Conservation (phyloP, 345 rosid genomes). For the Dovyalis caffra region DNA sequence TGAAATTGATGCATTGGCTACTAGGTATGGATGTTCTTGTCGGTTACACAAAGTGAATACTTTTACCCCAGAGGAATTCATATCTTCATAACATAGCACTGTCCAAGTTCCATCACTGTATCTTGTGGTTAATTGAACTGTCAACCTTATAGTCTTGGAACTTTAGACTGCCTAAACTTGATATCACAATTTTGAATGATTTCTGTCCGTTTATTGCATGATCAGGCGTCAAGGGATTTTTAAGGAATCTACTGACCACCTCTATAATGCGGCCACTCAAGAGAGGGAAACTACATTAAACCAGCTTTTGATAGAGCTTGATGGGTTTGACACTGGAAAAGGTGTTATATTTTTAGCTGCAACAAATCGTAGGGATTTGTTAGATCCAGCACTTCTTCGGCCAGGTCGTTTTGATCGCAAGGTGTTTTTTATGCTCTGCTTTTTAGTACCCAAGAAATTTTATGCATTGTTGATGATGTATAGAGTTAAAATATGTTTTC, state of each 20-base stretch:
- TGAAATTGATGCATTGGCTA: constrained; percentile 92
- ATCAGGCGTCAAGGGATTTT: constrained; percentile 86
- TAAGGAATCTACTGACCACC: constrained; percentile 71
- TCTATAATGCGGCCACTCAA: constrained; percentile 93
- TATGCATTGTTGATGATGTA: not conserved
- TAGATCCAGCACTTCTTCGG: constrained; percentile 95
- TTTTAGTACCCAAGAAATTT: not conserved
- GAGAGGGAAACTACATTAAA: constrained; percentile 96
- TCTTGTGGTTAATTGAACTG: not conserved
- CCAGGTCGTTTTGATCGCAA: constrained; percentile 98
- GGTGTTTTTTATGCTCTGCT: constrained; percentile 45
- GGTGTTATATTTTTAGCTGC: constrained; percentile 97
- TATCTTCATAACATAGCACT: not conserved
- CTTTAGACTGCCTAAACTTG: not conserved
- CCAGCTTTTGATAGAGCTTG: constrained; percentile 93
- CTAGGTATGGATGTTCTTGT: constrained; percentile 52
- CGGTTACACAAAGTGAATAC: not conserved
- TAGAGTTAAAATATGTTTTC: not conserved
- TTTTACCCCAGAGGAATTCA: not conserved
- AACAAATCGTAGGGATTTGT: constrained; percentile 84
- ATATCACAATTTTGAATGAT: constrained; percentile 10
- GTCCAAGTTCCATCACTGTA: not conserved
- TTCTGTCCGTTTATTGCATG: constrained; percentile 14
- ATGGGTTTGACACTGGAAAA: constrained; percentile 97
- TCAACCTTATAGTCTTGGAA: not conserved